Base-by-base conservation (phyloP, 2,329 filamentous ascomycete species). In the Zasmidium citrigriseum region DNA sequence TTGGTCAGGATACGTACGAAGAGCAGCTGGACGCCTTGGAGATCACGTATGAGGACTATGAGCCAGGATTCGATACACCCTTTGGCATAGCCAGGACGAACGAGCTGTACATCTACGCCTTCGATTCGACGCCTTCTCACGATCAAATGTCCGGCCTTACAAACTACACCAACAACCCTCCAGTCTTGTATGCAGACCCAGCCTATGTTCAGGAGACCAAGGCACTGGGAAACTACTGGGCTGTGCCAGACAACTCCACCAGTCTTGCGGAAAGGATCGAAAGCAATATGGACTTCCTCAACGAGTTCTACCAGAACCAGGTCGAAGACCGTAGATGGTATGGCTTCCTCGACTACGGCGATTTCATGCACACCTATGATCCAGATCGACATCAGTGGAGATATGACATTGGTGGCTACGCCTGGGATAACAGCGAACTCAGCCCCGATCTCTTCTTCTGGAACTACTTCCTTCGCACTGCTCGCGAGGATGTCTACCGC, bases 371-470 rank as follows among this genome's bases (percentile, higher is more conserved):
- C 64, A 82, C 83, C 0, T 87, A 87, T 59, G 85, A 88, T 52
- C 62, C 68, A 0, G 80, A 86, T 67, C 75, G 85, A 3, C 85
- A 87, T 61, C 77, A 76, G 0, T 88, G 85, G 85, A 78, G 83
- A 1, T 87, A 87, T 56, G 85, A 88, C 47, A 70, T 87, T 18
- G 85, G 85, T 2, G 85, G 85, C 0, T 87, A 84, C 58, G 84
- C 83, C 0, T 87, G 85, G 85, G 85, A 87, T 50, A 87, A 87
- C 66, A 85, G 82, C 0, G 85, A 88, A 67, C 75, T 88, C 0
- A 87, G 84, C 0, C 82, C 85, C 0, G 84, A 87, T 63, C 70
- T 87, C 1, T 87, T 82, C 73, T 80, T 87, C 64, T 87, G 85
- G 85, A 80, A 79, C 3, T 83, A 85, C 57, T 88, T 87, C 71